phyloP scores from a whole-genome alignment of 2,329 filamentous ascomycete species.

The Alternaria alternata region DNA sequence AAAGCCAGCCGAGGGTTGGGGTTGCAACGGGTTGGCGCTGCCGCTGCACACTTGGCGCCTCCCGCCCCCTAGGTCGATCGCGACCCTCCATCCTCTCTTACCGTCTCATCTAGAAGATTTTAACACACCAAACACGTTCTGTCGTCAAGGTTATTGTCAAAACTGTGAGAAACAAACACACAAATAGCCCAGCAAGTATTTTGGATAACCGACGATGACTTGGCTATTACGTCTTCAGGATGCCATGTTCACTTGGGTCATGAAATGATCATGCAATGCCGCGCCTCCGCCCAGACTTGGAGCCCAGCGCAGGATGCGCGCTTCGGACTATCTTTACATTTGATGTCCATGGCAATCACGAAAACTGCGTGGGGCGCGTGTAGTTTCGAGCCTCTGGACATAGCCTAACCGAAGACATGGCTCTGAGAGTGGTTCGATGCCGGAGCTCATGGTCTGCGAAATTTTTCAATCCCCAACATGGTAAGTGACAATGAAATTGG shows the following conservation, averaged over 20 bases:
- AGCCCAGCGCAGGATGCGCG: constrained; percentile 4
- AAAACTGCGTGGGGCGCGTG: constrained; percentile 1
- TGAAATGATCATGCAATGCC: constrained; percentile 20
- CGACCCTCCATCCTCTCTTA: constrained; percentile 14
- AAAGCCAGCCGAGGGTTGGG: constrained; percentile 21
- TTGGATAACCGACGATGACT: not conserved
- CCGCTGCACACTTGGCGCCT: constrained; percentile 18
- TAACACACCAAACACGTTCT: not conserved
- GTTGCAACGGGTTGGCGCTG: constrained; percentile 14
- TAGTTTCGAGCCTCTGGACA: not conserved
- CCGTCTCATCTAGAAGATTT: not conserved
- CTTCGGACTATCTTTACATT: constrained; percentile 17
- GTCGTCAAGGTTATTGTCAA: not conserved
- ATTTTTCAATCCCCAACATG: not conserved
- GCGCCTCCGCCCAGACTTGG: constrained; percentile 26
- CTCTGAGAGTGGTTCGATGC: not conserved
- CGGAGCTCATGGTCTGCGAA: not conserved
- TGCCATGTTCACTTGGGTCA: not conserved
- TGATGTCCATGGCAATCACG: constrained; percentile 3
- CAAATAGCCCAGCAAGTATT: not conserved
- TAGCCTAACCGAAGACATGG: constrained; percentile 1
- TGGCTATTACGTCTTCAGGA: not conserved
- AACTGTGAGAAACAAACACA: not conserved
- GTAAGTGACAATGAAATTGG: not conserved
- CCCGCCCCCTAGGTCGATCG: constrained; percentile 25